These are phyloP conservation scores for Eucalyptus pauciflora DNA, from an alignment of 345 rosid genomes.

Conservation along the genomic window DNA sequence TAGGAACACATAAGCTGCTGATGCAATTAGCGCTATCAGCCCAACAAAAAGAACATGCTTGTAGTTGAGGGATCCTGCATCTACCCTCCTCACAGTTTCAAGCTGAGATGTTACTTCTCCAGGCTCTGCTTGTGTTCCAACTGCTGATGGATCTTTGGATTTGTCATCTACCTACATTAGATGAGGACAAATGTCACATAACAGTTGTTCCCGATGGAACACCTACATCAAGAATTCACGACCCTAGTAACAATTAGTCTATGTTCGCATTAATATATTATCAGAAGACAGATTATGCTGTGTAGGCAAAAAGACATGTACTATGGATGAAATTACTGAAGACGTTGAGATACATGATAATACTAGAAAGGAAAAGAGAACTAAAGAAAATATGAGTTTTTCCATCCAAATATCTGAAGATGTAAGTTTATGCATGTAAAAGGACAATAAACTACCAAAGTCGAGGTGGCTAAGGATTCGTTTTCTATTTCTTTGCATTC, in stretches of 20 bases:
- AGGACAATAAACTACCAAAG: slow-evolving; percentile 17
- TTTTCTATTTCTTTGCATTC: slow-evolving; percentile 6
- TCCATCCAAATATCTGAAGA: neutral
- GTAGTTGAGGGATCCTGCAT: slow-evolving; percentile 37
- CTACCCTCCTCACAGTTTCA: slow-evolving; percentile 45
- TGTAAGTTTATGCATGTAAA: neutral
- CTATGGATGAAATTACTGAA: neutral
- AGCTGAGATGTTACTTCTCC: slow-evolving; percentile 19
- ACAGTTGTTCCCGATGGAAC: neutral
- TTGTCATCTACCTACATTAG: slow-evolving; percentile 15
- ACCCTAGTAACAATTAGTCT: neutral
- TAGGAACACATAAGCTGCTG: slow-evolving; percentile 20
- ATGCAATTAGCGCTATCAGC: slow-evolving; percentile 22
- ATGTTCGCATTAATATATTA: neutral
- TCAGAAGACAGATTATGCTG: neutral
- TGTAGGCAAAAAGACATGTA: neutral
- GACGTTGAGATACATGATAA: neutral
- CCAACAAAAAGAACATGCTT: slow-evolving; percentile 37
- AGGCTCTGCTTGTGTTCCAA: slow-evolving; percentile 5
- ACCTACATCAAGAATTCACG: neutral
- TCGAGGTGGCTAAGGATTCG: neutral
- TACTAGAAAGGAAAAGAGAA: neutral
- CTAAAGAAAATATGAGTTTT: neutral
- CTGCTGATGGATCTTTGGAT: slow-evolving; percentile 3
- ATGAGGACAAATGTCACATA: neutral